Conservation (phyloP, 371 early-diverging fungal genomes). For the Polyrhizophydium stewartii region DNA sequence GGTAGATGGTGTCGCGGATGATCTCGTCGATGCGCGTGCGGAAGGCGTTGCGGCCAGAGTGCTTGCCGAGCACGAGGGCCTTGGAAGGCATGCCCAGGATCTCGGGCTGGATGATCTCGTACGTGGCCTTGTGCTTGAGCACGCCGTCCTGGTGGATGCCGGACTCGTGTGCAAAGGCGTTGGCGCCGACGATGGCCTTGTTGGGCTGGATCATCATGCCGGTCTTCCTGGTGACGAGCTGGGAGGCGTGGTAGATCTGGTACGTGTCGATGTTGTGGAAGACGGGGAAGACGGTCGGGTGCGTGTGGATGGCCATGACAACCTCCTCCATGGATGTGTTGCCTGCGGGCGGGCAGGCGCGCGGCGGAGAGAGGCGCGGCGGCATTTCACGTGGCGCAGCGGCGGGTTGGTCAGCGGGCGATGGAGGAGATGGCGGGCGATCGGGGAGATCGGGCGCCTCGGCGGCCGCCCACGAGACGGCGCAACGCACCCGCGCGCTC, state of each 20-base stretch:
- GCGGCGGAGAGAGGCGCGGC: not conserved
- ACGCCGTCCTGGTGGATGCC: slow-evolving; percentile 98
- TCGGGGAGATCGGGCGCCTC: not conserved
- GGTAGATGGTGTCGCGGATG: slow-evolving; percentile 52
- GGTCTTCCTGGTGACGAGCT: slow-evolving; percentile 78
- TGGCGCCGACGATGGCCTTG: slow-evolving; percentile 96
- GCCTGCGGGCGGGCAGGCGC: no score
- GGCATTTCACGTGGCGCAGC: slow-evolving; percentile 2
- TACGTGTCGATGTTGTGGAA: slow-evolving; percentile 82
- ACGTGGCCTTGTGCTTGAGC: slow-evolving; percentile 88
- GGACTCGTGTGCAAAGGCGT: slow-evolving; percentile 96
- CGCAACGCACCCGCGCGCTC: slow-evolving; percentile 74
- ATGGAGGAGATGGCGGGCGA: not conserved
- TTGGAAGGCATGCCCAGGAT: slow-evolving; percentile 78
- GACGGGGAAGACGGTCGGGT: slow-evolving; percentile 78
- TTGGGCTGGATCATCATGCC: slow-evolving; percentile 96
- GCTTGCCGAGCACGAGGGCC: slow-evolving; percentile 89
- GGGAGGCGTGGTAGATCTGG: slow-evolving; percentile 81
- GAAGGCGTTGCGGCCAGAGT: slow-evolving; percentile 94
- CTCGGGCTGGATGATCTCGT: slow-evolving; percentile 93
- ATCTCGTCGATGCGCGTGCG: slow-evolving; percentile 72
- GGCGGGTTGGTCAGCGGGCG: no score
- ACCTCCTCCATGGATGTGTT: slow-evolving; percentile 95
- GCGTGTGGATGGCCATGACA: slow-evolving; percentile 90
- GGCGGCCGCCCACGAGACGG: not conserved